These are phyloP conservation scores for Chrysosporium keratinophilum DNA, from an alignment of 2,329 filamentous ascomycete genomes.

Conservation along the genomic window DNA sequence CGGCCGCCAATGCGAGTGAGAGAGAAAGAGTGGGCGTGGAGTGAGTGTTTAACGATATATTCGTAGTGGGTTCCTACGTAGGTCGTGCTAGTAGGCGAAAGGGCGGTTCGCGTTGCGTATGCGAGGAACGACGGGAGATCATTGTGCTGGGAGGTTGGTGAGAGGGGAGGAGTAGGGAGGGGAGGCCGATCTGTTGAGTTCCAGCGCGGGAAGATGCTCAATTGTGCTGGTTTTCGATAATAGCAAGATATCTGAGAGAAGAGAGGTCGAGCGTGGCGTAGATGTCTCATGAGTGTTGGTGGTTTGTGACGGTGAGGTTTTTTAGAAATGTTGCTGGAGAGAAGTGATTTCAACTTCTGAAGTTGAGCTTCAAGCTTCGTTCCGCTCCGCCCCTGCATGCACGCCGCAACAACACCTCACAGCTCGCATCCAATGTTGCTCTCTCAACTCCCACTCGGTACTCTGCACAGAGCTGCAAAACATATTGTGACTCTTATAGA, in stretches of 20 bases:
- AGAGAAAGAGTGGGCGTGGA: conserved; percentile 32
- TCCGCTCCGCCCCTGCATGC: no score
- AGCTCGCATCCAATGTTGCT: no score
- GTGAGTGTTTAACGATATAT: conserved; percentile 34
- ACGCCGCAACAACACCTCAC: no score
- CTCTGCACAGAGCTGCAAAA: no score
- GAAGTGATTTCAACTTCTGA: no score
- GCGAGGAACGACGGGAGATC: conserved; percentile 33
- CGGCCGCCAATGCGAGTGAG: conserved; percentile 38
- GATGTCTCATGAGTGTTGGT: background rate
- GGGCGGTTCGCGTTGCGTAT: conserved; percentile 31
- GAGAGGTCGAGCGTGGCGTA: background rate
- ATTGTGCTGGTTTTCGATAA: background rate
- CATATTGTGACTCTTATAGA: no score
- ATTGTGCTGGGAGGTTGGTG: conserved; percentile 29
- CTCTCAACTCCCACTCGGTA: no score
- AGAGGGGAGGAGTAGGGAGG: conserved; percentile 20
- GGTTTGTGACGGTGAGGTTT: no score
- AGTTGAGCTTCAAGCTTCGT: no score
- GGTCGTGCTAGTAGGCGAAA: conserved; percentile 30
- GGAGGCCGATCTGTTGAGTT: background rate
- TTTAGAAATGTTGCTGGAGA: no score
- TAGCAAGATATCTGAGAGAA: background rate
- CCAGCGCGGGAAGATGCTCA: background rate
- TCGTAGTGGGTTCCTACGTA: conserved; percentile 41